Evolutionary conservation across 2,329 filamentous ascomycete genomes (phyloP).

Genomic region (Dothideomycetes sp.): DNA sequence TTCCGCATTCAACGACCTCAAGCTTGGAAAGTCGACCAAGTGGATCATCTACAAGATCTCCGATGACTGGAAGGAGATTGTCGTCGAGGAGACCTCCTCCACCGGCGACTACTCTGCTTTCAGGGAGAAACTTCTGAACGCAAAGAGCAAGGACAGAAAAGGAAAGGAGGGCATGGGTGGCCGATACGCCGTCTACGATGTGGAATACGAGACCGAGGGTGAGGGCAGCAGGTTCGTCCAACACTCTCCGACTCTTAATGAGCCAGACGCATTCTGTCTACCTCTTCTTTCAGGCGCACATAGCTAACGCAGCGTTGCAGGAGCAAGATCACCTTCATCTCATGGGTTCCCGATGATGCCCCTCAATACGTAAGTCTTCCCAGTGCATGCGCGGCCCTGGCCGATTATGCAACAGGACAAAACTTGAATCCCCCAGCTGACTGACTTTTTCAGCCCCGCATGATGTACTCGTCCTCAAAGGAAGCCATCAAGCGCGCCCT

Average conservation of each 20-base stretch:
- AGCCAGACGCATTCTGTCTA: background rate
- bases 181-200: constrained; percentile 77
- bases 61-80: constrained; percentile 72
- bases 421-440: constrained; percentile 3
- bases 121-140: constrained; percentile 64
- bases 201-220: constrained; percentile 64
- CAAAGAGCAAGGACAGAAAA: constrained; percentile 59
- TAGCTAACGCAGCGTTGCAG: constrained; percentile 8
- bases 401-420: background rate
- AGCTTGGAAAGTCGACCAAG: constrained; percentile 66
- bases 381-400: no score
- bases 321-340: constrained; percentile 70
- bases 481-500: constrained; percentile 72
- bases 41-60: constrained; percentile 84
- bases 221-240: constrained; percentile 55
- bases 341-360: constrained; percentile 75
- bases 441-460: constrained; percentile 48
- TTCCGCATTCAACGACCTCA: constrained; percentile 63
- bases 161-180: constrained; percentile 50
- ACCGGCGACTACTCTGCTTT: constrained; percentile 60
- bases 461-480: constrained; percentile 85
- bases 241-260: background rate
- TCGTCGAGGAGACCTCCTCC: constrained; percentile 61
- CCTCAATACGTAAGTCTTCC: constrained; percentile 54
- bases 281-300: background rate